Evolutionary conservation across 768 basidiomycete species (phyloP).

Genomic region (Lepiota brunneoincarnata): DNA sequence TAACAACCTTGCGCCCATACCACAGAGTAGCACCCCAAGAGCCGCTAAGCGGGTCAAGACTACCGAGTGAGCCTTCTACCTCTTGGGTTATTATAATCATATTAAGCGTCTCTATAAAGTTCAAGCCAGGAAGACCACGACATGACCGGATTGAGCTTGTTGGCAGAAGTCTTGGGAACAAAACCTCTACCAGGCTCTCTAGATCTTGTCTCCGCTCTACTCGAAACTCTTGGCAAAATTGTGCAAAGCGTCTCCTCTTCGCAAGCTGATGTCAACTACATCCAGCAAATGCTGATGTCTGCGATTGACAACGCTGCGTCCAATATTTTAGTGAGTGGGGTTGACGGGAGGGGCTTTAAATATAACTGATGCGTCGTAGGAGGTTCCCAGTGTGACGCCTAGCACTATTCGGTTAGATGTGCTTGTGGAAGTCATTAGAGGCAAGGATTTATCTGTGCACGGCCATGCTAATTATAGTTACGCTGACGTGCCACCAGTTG

Average conservation of each 20-base stretch:
- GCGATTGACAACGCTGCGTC: slow-evolving; percentile 67
- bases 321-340: slow-evolving; percentile 47
- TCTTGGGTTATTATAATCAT: not conserved
- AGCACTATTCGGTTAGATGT: slow-evolving; percentile 76
- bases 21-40: slow-evolving; percentile 39
- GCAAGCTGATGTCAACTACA: slow-evolving; percentile 68
- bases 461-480: not conserved
- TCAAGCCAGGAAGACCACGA: slow-evolving; percentile 32
- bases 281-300: slow-evolving; percentile 82
- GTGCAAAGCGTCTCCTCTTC: slow-evolving; percentile 51
- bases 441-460: slow-evolving; percentile 34
- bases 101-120: slow-evolving; percentile 2
- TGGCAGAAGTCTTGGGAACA: slow-evolving; percentile 73
- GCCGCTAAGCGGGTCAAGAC: slow-evolving; percentile 66
- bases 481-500: slow-evolving; percentile 44
- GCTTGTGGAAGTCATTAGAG: slow-evolving; percentile 82
- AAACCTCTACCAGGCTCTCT: slow-evolving; percentile 63
- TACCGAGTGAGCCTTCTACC: slow-evolving; percentile 41
- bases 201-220: slow-evolving; percentile 65
- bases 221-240: slow-evolving; percentile 71
- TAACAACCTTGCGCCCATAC: slow-evolving; percentile 42
- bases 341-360: not conserved
- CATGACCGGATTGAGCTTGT: slow-evolving; percentile 48
- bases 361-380: slow-evolving; percentile 31
- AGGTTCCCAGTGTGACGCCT: slow-evolving; percentile 47